Base-by-base conservation (phyloP, 768 basidiomycete genomes). In the Hericium erinaceus region DNA sequence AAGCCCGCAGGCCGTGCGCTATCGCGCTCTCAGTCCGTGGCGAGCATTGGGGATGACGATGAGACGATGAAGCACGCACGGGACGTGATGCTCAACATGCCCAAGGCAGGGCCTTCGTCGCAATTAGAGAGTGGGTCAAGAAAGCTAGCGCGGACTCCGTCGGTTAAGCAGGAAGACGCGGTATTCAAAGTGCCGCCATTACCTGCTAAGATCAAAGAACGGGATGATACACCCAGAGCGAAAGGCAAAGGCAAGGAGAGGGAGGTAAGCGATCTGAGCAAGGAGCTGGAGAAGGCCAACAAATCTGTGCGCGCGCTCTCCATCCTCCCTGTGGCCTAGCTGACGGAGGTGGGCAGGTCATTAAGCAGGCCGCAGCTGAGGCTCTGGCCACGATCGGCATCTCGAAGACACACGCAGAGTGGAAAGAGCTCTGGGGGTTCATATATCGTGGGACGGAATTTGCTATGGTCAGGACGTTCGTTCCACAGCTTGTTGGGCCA, bases 271-370 rank as follows among this genome's bases (percentile, higher is more conserved):
- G 75, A 60, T 69, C 78, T 69, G 67, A 73, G 50, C 37, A 57
- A 65, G 28, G 67, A 72, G 56, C 63, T 80, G 44, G 85, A 87
- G 70, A 78, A 74, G 62, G 72, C 75, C 5, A 88, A 87, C 65
- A 87, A 83, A 68, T 76, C 75, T 60, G 86, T 87, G 60, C 64
- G 77, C 68, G 18, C 2, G 26, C 20, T 28, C 39, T 13, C 4
- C 5, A 8, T 11, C 4, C 41, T 26, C 4, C 52, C 20, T n/a
- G 11, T 20, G 22, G 44, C 37, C 24, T 33, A 26, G n/a, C 13
- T 50, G 11, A 41, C 18, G n/a, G 24, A 4, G 22, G 20, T 58
- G 15, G 1, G 26, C 7, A 76, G 78, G 65, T 70, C 44, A 62
- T 80, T 24, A 79, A 79, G 67, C 71, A 69, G 54, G 62, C 70